phyloP scores from a whole-genome alignment of 2,329 filamentous ascomycete genomes.

The Calonectria pauciramosa region DNA sequence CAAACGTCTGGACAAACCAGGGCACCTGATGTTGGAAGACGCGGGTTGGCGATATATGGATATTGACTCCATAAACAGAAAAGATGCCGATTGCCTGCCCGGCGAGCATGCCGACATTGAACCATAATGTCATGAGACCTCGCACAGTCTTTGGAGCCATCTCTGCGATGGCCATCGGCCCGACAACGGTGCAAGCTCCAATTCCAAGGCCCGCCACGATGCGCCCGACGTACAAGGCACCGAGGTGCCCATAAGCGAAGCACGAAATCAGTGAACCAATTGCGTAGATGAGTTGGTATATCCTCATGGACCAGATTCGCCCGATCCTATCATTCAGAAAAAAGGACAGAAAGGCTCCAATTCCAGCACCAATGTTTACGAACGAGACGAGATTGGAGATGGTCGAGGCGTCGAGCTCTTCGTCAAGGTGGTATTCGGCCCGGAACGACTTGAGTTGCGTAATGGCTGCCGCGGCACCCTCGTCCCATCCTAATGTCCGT shows the following conservation, averaged over 20 bases:
- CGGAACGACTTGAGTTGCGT: conserved; percentile 11
- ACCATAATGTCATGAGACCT: conserved; percentile 35
- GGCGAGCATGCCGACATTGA: conserved; percentile 31
- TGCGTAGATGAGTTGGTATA: conserved; percentile 5
- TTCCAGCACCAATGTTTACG: conserved; percentile 17
- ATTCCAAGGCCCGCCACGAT: conserved; percentile 35
- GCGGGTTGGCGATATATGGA: conserved; percentile 23
- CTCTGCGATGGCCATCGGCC: conserved; percentile 34
- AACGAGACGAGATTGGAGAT: conserved; percentile 20
- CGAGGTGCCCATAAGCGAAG: conserved; percentile 1
- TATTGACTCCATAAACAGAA: conserved; percentile 32
- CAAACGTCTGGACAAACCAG: conserved; percentile 36
- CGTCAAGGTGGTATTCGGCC: conserved; percentile 6
- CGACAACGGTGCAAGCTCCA: conserved; percentile 34
- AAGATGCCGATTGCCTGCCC: conserved; percentile 34
- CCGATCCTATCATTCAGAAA: conserved; percentile 18
- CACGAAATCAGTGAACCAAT: conserved; percentile 5
- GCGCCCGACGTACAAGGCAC: conserved; percentile 26
- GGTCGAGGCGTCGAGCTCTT: neutral
- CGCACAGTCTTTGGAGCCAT: conserved; percentile 34
- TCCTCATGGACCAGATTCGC: conserved; percentile 11
- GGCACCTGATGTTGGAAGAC: conserved; percentile 34
- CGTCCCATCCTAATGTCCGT: neutral
- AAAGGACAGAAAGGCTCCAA: conserved; percentile 19
- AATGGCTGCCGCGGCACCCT: conserved; percentile 9